Evolutionary conservation across 768 basidiomycete species (phyloP), one percentile per base, ranked within the genome.

Genomic region (Suillus lakei): DNA sequence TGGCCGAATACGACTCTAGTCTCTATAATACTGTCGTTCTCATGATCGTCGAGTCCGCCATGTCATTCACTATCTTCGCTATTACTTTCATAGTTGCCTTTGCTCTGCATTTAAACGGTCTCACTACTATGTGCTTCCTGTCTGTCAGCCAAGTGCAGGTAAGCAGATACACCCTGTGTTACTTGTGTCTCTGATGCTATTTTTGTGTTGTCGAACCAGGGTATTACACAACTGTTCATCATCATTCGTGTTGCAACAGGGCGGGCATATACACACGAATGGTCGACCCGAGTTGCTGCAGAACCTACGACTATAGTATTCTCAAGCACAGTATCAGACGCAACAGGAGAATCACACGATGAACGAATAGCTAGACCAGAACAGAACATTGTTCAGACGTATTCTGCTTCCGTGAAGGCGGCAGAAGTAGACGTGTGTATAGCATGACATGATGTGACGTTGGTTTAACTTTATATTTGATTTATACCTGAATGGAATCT

Each of bases 11-110:
- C 39, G 61, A 70, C 26, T 5, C 68, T 38, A 63, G 58, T n/a
- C 56, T 64, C 7, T 81, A 80, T 61, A 64, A 73, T 15, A 68
- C 64, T 3, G 71, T 78, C 0, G 65, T 69, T 0, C 66, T 71
- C n/a, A 79, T 82, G 73, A 59, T 80, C 13, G 64, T 82, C 64
- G 81, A 82, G 61, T 78, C 77, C 10, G 77, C 80, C 3, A 64
- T 73, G 1, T 58, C 74, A 15, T 79, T 78, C 58, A 58, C 75
- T 1, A 55, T 68, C 2, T 63, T 74, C 28, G 70, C 67, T 13
- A 41, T 80, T 21, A 56, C 78, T n/a, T 81, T 79, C 65, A 66
- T 82, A 32, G 36, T 79, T 10, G 62, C 74, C 1, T 81, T 73
- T 55, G 74, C 71, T 1, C 26, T 71, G 3, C 65, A 73, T 46